Percentiles rank a stretch among this genome's conserved stretches.
phyloP scores from a whole-genome alignment of 1,284 basidiomycete species.

The Ceratobasidium sp. region DNA sequence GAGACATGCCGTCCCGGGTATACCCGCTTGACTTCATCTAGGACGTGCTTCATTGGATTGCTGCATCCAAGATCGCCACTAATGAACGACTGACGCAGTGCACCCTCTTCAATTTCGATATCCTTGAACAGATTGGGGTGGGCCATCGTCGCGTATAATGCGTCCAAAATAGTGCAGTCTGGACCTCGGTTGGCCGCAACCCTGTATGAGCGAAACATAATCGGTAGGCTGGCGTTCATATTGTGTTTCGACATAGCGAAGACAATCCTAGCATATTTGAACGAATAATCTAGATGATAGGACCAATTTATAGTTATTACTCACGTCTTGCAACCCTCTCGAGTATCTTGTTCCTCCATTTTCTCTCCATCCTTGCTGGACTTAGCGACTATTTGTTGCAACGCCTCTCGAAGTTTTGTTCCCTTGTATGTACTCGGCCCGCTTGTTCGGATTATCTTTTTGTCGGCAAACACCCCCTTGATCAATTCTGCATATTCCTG shows the following conservation, averaged over 20 bases:
- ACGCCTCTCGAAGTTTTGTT: neutral
- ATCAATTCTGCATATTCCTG: neutral
- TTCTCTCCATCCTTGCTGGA: no score
- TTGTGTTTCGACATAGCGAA: slow-evolving; percentile 4
- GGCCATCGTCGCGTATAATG: slow-evolving; percentile 9
- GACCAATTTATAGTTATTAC: neutral
- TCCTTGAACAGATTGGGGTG: slow-evolving; percentile 6
- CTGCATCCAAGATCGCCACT: neutral
- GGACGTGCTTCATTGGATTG: slow-evolving; percentile 11
- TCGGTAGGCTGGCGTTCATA: neutral
- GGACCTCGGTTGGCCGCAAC: neutral
- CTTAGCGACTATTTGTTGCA: neutral
- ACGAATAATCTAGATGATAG: no score
- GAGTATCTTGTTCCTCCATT: neutral
- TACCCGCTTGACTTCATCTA: neutral
- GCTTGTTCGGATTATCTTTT: neutral
- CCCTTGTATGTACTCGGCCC: neutral
- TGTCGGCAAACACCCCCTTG: neutral
- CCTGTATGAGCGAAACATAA: neutral
- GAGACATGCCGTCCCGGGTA: slow-evolving; percentile 1
- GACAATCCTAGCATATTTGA: neutral
- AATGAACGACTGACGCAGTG: neutral
- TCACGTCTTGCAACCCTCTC: slow-evolving; percentile 1
- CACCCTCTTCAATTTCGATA: neutral
- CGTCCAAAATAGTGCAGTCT: slow-evolving; percentile 19